These are phyloP conservation scores for Aureobasidium mangrovei DNA, from an alignment of 2,329 filamentous ascomycete species.

Conservation along the genomic window DNA sequence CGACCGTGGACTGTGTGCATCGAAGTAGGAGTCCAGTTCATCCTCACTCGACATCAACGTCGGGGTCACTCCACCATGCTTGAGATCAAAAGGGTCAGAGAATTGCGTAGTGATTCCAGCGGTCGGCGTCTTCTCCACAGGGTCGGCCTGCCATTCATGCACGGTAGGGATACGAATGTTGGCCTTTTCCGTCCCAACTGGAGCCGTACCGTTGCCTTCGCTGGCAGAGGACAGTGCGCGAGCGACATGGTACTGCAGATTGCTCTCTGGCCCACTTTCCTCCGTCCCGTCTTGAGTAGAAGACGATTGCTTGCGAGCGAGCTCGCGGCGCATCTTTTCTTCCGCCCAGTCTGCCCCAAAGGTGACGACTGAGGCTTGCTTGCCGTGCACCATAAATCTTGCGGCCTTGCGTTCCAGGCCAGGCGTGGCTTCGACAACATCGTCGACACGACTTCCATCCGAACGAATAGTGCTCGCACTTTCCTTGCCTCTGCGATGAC, in stretches of 20 bases:
- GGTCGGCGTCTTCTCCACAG: slow-evolving; percentile 3
- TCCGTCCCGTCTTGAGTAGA: background rate
- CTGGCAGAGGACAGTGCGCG: background rate
- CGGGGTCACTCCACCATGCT: background rate
- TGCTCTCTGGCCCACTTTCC: slow-evolving; percentile 9
- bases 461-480: slow-evolving; percentile 49
- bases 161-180: background rate
- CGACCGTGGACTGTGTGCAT: slow-evolving; percentile 3
- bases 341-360: slow-evolving; percentile 86
- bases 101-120: background rate
- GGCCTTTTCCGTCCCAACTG: background rate
- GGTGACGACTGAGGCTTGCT: slow-evolving; percentile 95
- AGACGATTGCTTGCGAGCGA: background rate
- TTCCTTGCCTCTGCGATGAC: slow-evolving; percentile 69
- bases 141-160: slow-evolving; percentile 1
- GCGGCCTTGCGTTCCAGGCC: slow-evolving; percentile 70
- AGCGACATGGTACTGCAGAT: slow-evolving; percentile 1
- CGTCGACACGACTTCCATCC: slow-evolving; percentile 43
- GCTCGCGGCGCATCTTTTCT: slow-evolving; percentile 27
- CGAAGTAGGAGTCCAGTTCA: slow-evolving; percentile 12
- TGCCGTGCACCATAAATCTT: slow-evolving; percentile 93
- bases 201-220: background rate
- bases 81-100: background rate
- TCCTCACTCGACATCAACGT: slow-evolving; percentile 7
- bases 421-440: slow-evolving; percentile 46